phyloP scores from a whole-genome alignment of 768 basidiomycete genomes.

The Amanita jacksonii region DNA sequence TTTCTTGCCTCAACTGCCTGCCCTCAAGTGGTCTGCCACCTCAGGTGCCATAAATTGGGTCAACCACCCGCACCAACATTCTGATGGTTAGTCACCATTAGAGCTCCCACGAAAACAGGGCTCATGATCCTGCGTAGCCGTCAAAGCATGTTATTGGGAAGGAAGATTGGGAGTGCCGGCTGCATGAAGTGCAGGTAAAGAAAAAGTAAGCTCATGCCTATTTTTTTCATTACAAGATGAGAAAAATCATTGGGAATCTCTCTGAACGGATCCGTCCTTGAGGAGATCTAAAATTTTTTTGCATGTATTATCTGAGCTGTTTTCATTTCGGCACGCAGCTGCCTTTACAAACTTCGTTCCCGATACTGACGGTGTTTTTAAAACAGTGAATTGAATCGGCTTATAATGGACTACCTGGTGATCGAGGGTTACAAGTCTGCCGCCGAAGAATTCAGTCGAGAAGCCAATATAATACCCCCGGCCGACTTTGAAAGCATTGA shows the following conservation, averaged over 20 bases:
- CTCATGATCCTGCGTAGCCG: conserved; percentile 20
- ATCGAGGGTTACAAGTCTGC: conserved; percentile 97
- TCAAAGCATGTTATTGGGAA: conserved; percentile 55
- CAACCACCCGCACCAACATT: conserved; percentile 11
- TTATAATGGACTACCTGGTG: conserved; percentile 96
- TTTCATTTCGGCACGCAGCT: conserved; percentile 12
- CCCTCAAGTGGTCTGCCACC: conserved; percentile 22
- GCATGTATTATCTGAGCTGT: conserved; percentile 97
- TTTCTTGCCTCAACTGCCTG: conserved; percentile 12
- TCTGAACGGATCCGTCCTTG: conserved; percentile 61
- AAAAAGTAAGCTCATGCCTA: conserved; percentile 62
- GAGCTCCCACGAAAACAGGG: conserved; percentile 4
- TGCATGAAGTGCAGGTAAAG: conserved; percentile 74
- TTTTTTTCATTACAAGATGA: conserved; percentile 41
- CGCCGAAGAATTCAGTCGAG: conserved; percentile 89
- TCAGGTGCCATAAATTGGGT: conserved; percentile 20
- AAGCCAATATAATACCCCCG: conserved; percentile 66
- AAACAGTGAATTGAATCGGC: conserved; percentile 80
- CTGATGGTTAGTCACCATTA: conserved; percentile 26
- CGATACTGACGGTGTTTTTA: conserved; percentile 16
- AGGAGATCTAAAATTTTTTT: conserved; percentile 56
- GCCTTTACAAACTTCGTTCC: conserved; percentile 16
- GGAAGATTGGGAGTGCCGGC: conserved; percentile 79
- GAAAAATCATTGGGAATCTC: conserved; percentile 94
- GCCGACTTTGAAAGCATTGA: conserved; percentile 91